Base-by-base conservation (phyloP, 805 yeast species). In the Candida silvicultrix region DNA sequence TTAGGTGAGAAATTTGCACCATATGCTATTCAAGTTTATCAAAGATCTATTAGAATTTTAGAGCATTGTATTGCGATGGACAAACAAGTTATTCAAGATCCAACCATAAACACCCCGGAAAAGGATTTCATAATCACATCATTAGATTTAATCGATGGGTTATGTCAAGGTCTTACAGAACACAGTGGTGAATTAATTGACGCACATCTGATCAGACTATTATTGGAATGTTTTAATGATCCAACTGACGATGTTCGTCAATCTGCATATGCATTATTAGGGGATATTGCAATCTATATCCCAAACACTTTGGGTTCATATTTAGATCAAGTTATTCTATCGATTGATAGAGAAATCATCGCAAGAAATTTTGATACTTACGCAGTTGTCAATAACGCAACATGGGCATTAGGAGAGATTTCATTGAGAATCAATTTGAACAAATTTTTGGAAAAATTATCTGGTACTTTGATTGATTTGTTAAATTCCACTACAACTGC, bases 391-490 rank as follows among this genome's bases (percentile, higher is more conserved):
- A 87, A 86, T 65, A 94, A 94, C 64, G 94, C 98, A 1, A 81
- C 88, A 42, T 94, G 99, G 99, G 79, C 96, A 2, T 67, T 86
- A 14, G 98, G 99, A 39, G 96, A 94, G 62, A 79, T 94, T 28
- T 74, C 88, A 4, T 70, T 89, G 57, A 76, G 86, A 46, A 68
- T 71, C 1, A 70, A 71, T 36, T 54, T 83, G 50, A 67, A 66
- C 38, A 81, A 80, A 15, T 83, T 75, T 57, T 62, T 83, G 40
- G 66, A 63, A 35, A 80, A 79, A 49, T 64, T 85, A 51, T 69
- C 81, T 49, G 72, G 69, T 38, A 63, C 81, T 20, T 64, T 87
- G 46, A 76, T 84, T 15, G 80, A 82, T 8, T 72, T 83, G n/a
- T 62, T 87, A 41, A 71, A 75, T 49, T 67, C 78, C 45, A 71